Percentiles rank a stretch among this genome's conserved stretches.
Evolutionary conservation across 306 rosid species (phyloP).

Genomic region (Clitoria ternatea): DNA sequence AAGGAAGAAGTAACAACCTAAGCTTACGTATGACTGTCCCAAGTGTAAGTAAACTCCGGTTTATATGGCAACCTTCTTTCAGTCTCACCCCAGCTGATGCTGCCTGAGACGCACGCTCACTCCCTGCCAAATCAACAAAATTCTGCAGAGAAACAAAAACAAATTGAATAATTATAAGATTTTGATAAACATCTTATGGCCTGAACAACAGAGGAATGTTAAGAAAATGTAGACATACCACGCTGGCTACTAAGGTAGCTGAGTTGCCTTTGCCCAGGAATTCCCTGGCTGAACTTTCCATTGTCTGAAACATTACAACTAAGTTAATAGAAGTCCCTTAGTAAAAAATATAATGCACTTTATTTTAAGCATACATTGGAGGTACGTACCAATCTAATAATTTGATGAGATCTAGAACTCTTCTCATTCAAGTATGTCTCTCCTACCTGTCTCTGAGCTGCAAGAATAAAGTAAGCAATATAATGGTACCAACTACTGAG

Average conservation of each 20-base stretch:
- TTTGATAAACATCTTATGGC: background rate
- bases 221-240: slow-evolving; percentile 52
- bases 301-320: slow-evolving; percentile 57
- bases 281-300: slow-evolving; percentile 97
- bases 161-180: slow-evolving; percentile 6
- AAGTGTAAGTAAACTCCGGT: slow-evolving; percentile 95
- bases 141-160: slow-evolving; percentile 57
- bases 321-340: slow-evolving; percentile 1
- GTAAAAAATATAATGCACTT: slow-evolving; percentile 15
- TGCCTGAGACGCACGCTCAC: slow-evolving; percentile 98
- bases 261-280: slow-evolving; percentile 93
- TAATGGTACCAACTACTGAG: background rate
- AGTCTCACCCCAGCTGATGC: slow-evolving; percentile 87
- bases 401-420: slow-evolving; percentile 99
- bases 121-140: slow-evolving; percentile 96
- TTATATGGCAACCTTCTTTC: slow-evolving; percentile 98
- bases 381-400: slow-evolving; percentile 73
- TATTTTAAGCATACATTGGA: background rate
- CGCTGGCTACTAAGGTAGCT: slow-evolving; percentile 85
- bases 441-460: slow-evolving; percentile 98
- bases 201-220: slow-evolving; percentile 8
- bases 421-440: slow-evolving; percentile 88
- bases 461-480: slow-evolving; percentile 28
- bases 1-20: slow-evolving; percentile 61
- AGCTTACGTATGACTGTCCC: slow-evolving; percentile 93